Evolutionary conservation across 225 moss, liverwort and hornwort genomes (phyloP), one percentile per base, ranked within the genome.

Genomic region (Physcomitrium patens): DNA sequence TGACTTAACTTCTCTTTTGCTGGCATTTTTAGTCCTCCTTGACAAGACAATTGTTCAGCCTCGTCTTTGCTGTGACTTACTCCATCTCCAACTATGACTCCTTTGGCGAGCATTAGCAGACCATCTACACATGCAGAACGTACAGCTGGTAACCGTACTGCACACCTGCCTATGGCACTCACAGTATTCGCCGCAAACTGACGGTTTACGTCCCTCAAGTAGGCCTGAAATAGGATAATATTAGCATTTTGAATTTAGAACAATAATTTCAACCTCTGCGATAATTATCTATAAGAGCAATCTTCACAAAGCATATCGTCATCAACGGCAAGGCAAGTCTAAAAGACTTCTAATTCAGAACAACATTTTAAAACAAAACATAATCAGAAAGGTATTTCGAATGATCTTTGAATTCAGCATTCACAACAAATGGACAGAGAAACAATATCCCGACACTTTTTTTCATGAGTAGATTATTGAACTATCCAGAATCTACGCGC

Each of bases 171-270:
- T 79, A 97, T 97, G 56, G 97, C 97, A 77, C 93, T 90, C 67
- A 97, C 97, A 54, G 93, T 90, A 77, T 93, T 89, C 79, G 94
- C 94, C 42, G 94, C 94, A 84, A 97, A 94, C 49, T 94, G 89
- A 62, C 91, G 94, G 72, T 94, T 93, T 71, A 84, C 76, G 73
- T 93, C 91, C 75, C 92, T 90, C 57, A 97, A 86, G 76, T 97
- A 97, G 55, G 89, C 93, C 97, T 97, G 82, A 18, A 89, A 80
- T 12, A 49, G 19, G 19, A 26, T 28, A 27, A 49, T 55, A 62
- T 68, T 73, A 65, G 23, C 28, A 68, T 20, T 18, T 63, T 24
- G 18, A 31, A 37, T 50, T 61, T 70, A 78, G 42, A 53, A 63
- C 52, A 24, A 19, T n/a, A 68, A 51, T 79, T 54, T 28, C 58